phyloP scores from a whole-genome alignment of 495 filamentous ascomycete species.

The Aeminium ludgeri region DNA sequence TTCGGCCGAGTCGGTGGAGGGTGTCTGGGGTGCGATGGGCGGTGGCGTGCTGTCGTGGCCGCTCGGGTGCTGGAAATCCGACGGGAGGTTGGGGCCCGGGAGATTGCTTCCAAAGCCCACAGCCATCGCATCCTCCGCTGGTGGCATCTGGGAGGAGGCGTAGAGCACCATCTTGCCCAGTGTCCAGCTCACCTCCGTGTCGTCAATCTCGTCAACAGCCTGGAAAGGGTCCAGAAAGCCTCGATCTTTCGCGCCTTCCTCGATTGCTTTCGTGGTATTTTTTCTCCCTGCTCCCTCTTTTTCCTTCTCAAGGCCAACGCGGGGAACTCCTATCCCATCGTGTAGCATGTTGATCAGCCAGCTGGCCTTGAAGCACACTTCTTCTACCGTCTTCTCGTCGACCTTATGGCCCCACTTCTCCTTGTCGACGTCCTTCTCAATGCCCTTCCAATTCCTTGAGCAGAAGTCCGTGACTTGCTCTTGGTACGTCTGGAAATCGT shows the following conservation, averaged over 20 bases:
- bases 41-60: constrained; percentile 23
- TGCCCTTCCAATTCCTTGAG: constrained; percentile 59
- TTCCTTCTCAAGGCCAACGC: constrained; percentile 61
- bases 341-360: constrained; percentile 96
- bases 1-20: constrained; percentile 30
- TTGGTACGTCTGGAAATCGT: constrained; percentile 87
- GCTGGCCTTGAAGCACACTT: constrained; percentile 93
- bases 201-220: constrained; percentile 80
- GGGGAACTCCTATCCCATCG: constrained; percentile 83
- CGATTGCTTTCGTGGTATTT: constrained; percentile 61
- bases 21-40: constrained; percentile 22
- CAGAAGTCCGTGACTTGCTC: constrained; percentile 72
- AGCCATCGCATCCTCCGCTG: constrained; percentile 40
- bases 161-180: constrained; percentile 97
- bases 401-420: constrained; percentile 66
- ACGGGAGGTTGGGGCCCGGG: constrained; percentile 37
- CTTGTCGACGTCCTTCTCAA: constrained; percentile 43
- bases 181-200: constrained; percentile 94
- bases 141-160: constrained; percentile 69
- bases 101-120: constrained; percentile 87
- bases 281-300: constrained; percentile 26
- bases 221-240: constrained; percentile 83
- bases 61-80: constrained; percentile 78
- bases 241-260: constrained; percentile 46
- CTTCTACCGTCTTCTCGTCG: constrained; percentile 51